Percentiles rank a stretch among this genome's conserved stretches.
Conservation (phyloP, 305 asterid species). For the Withania somnifera region DNA sequence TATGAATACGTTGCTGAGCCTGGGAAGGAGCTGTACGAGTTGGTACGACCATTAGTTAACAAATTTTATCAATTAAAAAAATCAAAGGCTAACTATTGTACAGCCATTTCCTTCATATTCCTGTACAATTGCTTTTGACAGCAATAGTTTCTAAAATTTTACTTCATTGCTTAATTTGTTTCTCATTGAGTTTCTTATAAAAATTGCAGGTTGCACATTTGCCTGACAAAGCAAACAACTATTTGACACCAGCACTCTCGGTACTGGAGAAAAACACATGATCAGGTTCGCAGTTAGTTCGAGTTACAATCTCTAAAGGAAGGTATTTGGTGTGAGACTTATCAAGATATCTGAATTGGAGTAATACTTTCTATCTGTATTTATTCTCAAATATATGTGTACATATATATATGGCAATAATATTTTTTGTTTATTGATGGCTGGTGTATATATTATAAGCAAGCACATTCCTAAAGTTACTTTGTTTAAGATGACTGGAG, state of each 20-base stretch:
- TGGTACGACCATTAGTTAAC: constrained; percentile 32
- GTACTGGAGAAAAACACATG: constrained; percentile 78
- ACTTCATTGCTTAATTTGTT: background rate
- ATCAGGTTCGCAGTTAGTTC: background rate
- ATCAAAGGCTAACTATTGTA: background rate
- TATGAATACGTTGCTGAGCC: constrained; percentile 92
- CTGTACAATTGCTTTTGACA: background rate
- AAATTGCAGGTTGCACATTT: constrained; percentile 78
- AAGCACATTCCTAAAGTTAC: background rate
- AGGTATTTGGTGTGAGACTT: constrained; percentile 5
- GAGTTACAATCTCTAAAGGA: background rate
- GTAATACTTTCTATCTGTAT: background rate
- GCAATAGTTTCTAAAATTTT: background rate
- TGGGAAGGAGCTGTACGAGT: constrained; percentile 90
- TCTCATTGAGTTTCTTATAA: background rate
- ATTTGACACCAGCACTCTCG: constrained; percentile 81
- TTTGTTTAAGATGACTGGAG: background rate
- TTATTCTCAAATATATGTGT: background rate
- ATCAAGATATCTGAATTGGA: background rate
- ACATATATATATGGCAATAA: background rate
- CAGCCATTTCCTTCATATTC: background rate
- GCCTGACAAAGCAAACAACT: constrained; percentile 95
- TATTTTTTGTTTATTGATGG: background rate
- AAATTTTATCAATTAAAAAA: background rate
- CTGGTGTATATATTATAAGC: background rate